Conservation (phyloP, 257 asterid genomes). For the Rhazya stricta region DNA sequence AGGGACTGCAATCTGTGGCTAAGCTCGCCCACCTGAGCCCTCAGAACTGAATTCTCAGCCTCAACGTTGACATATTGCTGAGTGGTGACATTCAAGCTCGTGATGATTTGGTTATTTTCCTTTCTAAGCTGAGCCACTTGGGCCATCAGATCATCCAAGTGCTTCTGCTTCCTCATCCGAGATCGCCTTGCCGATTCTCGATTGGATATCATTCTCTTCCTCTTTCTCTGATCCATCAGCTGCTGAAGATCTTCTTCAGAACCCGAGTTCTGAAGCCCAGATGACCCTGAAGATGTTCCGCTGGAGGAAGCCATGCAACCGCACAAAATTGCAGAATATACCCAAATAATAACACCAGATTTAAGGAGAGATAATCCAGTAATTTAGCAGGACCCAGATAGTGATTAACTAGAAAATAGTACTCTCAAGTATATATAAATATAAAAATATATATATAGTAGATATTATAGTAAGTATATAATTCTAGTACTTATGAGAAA, state of each 20-base stretch:
- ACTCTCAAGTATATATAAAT: neutral
- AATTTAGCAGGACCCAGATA: slow-evolving; percentile 44
- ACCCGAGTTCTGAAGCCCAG: slow-evolving; percentile 52
- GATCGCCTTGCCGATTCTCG: slow-evolving; percentile 96
- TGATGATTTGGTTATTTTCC: slow-evolving; percentile 54
- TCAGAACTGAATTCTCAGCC: slow-evolving; percentile 68
- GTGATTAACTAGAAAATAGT: neutral
- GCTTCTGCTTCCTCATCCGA: slow-evolving; percentile 84
- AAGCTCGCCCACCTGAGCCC: slow-evolving; percentile 79
- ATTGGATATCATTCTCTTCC: slow-evolving; percentile 86
- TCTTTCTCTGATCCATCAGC: slow-evolving; percentile 65
- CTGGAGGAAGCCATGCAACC: slow-evolving; percentile 55
- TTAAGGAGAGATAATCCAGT: neutral
- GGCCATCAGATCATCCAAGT: slow-evolving; percentile 62
- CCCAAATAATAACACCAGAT: neutral
- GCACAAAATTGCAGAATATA: neutral
- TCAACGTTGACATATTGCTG: slow-evolving; percentile 51
- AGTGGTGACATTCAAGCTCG: slow-evolving; percentile 41
- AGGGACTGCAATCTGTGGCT: slow-evolving; percentile 67
- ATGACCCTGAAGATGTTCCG: slow-evolving; percentile 59
- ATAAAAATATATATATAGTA: neutral
- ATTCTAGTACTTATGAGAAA: neutral
- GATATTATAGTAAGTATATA: neutral
- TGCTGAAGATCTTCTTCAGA: slow-evolving; percentile 64
- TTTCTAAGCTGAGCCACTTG: slow-evolving; percentile 52